These are phyloP conservation scores for Thermochaetoides thermophila DNA, from an alignment of 495 filamentous ascomycete genomes.

Conservation along the genomic window DNA sequence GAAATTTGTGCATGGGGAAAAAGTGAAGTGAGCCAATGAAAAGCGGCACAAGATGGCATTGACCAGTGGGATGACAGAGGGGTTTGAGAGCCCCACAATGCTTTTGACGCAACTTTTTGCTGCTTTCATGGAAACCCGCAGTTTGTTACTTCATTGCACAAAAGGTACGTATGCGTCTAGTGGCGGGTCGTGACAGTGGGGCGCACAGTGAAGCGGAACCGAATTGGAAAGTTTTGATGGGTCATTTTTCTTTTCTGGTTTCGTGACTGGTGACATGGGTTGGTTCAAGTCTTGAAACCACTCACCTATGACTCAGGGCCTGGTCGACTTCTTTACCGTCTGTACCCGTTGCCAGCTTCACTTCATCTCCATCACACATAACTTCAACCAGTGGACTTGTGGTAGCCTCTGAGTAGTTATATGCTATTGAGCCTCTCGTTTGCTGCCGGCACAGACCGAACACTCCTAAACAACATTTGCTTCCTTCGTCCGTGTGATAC, in stretches of 20 bases:
- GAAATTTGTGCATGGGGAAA: no score
- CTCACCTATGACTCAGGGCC: slow-evolving; percentile 13
- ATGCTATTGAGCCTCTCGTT: background rate
- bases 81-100: slow-evolving; percentile 1
- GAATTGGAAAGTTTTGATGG: background rate
- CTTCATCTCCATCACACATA: background rate
- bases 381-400: background rate
- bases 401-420: background rate
- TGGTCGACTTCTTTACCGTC: background rate
- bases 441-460: background rate
- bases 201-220: slow-evolving; percentile 2
- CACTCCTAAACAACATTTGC: background rate
- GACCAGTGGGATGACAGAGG: background rate
- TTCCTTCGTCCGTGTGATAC: slow-evolving; percentile 2
- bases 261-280: background rate
- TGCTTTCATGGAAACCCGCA: background rate
- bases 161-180: no score
- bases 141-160: background rate
- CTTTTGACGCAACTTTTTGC: background rate
- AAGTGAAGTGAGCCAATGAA: background rate
- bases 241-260: slow-evolving; percentile 6
- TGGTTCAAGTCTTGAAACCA: background rate
- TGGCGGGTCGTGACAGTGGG: slow-evolving; percentile 4
- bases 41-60: background rate
- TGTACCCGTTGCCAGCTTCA: background rate